These are phyloP conservation scores for Lactarius indigo DNA, from an alignment of 768 basidiomycete genomes.

Conservation along the genomic window DNA sequence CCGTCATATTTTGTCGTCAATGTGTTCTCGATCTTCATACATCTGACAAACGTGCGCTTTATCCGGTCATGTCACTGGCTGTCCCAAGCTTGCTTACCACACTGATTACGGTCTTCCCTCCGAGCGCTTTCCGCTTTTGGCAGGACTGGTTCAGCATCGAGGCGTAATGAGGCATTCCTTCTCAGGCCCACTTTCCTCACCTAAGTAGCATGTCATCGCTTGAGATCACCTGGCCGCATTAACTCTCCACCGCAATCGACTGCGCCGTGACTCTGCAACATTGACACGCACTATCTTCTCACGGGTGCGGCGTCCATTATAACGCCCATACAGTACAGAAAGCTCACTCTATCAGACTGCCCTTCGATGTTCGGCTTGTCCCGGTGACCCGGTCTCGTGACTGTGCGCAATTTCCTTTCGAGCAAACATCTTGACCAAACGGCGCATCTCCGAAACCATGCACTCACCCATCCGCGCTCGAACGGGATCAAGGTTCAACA, in stretches of 20 bases:
- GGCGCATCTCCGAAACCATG: background rate
- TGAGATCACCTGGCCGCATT: background rate
- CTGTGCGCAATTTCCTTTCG: background rate
- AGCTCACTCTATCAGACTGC: background rate
- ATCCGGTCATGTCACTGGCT: conserved; percentile 7
- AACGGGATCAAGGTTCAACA: background rate
- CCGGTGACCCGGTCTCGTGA: conserved; percentile 1
- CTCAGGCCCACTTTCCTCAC: conserved; percentile 12
- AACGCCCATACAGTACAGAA: background rate
- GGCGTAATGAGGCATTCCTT: conserved; percentile 13
- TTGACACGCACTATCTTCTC: background rate
- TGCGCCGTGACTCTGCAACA: conserved; percentile 1
- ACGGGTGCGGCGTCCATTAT: background rate
- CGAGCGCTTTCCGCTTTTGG: conserved; percentile 18
- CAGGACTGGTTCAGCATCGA: conserved; percentile 2
- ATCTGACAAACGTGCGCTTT: conserved; percentile 19
- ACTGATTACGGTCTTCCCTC: conserved; percentile 13
- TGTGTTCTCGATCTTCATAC: conserved; percentile 9
- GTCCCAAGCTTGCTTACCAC: conserved; percentile 10
- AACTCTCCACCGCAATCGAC: background rate
- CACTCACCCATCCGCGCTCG: background rate
- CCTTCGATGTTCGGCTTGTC: background rate
- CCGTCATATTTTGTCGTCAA: conserved; percentile 18
- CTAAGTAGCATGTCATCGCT: conserved; percentile 7
- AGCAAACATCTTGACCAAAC: background rate